Evolutionary conservation across 1,139 yeast genomes (phyloP).

Genomic region (Sugiyamaella neomexicana): DNA sequence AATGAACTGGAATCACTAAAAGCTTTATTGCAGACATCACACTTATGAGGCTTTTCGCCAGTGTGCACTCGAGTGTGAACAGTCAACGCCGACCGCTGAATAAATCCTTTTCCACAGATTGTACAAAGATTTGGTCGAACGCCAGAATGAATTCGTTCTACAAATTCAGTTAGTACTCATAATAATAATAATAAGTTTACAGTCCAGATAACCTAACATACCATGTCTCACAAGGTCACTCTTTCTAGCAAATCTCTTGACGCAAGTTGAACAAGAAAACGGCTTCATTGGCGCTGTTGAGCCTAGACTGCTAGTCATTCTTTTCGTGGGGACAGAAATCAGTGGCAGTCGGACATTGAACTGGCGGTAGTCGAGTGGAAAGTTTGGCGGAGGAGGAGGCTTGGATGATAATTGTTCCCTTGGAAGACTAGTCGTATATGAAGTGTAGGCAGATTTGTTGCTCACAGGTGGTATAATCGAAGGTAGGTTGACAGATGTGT

Average conservation of each 20-base stretch:
- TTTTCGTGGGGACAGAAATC: background rate
- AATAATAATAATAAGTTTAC: background rate
- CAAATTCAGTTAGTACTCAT: slow-evolving; percentile 35
- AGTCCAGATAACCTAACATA: slow-evolving; percentile 9
- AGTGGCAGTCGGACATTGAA: background rate
- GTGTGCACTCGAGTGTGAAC: slow-evolving; percentile 79
- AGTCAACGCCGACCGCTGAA: slow-evolving; percentile 69
- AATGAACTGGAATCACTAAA: slow-evolving; percentile 45
- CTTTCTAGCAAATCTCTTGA: slow-evolving; percentile 54
- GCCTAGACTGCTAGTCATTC: background rate
- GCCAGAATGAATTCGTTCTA: slow-evolving; percentile 78
- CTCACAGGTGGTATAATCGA: background rate
- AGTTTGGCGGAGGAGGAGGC: slow-evolving; percentile 12
- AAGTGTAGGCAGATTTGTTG: background rate
- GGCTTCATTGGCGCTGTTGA: slow-evolving; percentile 22
- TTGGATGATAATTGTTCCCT: background rate
- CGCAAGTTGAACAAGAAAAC: slow-evolving; percentile 33
- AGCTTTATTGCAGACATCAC: slow-evolving; percentile 41
- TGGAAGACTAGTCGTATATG: background rate
- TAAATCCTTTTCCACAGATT: slow-evolving; percentile 55
- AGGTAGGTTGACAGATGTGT: slow-evolving; percentile 5
- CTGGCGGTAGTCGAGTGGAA: slow-evolving; percentile 9
- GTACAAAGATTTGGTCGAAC: slow-evolving; percentile 51
- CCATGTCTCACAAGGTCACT: slow-evolving; percentile 65
- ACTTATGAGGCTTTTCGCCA: slow-evolving; percentile 64